Conservation (phyloP, 306 rosid species). For the Vigna angularis region DNA sequence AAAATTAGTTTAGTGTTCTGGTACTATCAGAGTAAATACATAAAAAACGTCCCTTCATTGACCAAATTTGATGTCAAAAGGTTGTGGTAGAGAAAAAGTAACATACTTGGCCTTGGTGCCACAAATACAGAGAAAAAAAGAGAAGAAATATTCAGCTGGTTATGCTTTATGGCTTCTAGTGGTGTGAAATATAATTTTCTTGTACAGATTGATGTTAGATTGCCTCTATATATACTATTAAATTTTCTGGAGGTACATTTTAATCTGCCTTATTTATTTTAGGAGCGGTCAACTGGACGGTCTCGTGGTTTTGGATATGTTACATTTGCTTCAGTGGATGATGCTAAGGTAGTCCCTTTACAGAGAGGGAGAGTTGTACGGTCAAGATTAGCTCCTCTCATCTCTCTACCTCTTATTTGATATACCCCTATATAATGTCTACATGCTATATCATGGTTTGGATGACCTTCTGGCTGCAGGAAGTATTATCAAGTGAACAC, state of each 20-base stretch:
- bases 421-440: not conserved
- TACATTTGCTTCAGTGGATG: constrained; percentile 85
- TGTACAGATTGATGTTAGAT: constrained; percentile 15
- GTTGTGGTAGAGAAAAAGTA: not conserved
- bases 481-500: constrained; percentile 79
- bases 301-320: constrained; percentile 99
- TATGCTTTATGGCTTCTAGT: not conserved
- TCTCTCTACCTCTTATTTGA: not conserved
- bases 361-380: not conserved
- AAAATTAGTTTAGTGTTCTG: not conserved
- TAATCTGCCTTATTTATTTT: constrained; percentile 32
- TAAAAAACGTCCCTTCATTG: constrained; percentile 1
- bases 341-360: constrained; percentile 73
- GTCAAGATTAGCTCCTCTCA: not conserved
- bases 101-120: constrained; percentile 20
- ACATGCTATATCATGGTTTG: constrained; percentile 18
- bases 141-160: not conserved
- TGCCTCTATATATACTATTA: constrained; percentile 1
- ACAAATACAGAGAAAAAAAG: not conserved
- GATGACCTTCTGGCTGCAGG: constrained; percentile 55
- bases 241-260: constrained; percentile 31
- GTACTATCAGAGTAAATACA: not conserved
- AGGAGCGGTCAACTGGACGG: constrained; percentile 94
- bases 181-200: constrained; percentile 19
- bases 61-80: not conserved